Conservation (phyloP, 2,329 filamentous ascomycete genomes). For the Phyllosticta capitalensis region DNA sequence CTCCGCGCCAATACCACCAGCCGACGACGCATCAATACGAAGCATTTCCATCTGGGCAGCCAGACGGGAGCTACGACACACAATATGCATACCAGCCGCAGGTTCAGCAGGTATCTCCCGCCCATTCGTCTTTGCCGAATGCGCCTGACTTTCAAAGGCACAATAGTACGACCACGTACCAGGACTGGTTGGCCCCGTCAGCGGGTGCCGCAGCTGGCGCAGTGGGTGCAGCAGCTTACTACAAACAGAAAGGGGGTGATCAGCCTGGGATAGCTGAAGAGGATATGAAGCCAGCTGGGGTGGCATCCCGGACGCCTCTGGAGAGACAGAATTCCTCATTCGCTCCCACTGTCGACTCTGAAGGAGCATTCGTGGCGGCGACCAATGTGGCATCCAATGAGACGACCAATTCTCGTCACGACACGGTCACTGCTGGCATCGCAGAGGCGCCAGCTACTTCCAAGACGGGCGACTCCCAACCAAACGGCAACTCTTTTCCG, state of each 20-base stretch:
- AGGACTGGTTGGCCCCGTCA: slow-evolving; percentile 46
- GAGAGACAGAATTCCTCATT: not conserved
- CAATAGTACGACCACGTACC: slow-evolving; percentile 37
- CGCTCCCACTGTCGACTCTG: not conserved
- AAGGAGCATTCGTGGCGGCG: not conserved
- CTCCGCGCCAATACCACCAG: slow-evolving; percentile 5
- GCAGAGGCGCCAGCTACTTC: slow-evolving; percentile 10
- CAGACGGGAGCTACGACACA: slow-evolving; percentile 11
- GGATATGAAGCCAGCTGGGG: not conserved
- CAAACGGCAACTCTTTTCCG: slow-evolving; percentile 37
- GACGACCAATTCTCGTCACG: slow-evolving; percentile 13
- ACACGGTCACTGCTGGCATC: slow-evolving; percentile 12
- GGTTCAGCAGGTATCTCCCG: slow-evolving; percentile 9
- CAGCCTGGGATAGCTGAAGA: not conserved
- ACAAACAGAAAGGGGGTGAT: slow-evolving; percentile 15
- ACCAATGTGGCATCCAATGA: slow-evolving; percentile 3
- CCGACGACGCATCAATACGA: slow-evolving; percentile 12
- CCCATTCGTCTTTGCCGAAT: slow-evolving; percentile 6
- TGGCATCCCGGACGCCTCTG: not conserved
- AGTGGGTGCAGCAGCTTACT: slow-evolving; percentile 26
- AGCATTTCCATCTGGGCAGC: slow-evolving; percentile 13
- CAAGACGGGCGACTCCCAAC: slow-evolving; percentile 25
- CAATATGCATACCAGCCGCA: slow-evolving; percentile 6
- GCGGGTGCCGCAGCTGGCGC: slow-evolving; percentile 35
- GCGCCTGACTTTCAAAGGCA: slow-evolving; percentile 17